phyloP scores from a whole-genome alignment of 2,329 filamentous ascomycete species.

The Domatiomyces globalis region DNA sequence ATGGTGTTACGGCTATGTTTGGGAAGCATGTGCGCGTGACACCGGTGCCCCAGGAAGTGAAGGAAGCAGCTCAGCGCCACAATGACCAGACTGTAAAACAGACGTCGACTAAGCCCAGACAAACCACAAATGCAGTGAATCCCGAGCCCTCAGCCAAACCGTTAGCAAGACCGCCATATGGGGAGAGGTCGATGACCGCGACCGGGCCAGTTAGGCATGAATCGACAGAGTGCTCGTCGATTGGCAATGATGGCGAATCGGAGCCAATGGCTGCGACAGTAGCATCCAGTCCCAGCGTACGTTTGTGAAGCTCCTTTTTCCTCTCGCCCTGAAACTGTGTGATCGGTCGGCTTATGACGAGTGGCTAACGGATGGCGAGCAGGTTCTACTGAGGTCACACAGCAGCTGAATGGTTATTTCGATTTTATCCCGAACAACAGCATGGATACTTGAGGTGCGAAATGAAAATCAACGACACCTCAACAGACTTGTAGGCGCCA shows the following conservation, averaged over 20 bases:
- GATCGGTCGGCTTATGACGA: not conserved
- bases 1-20: conserved; percentile 55
- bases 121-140: not conserved
- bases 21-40: conserved; percentile 52
- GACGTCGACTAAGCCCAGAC: not conserved
- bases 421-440: not conserved
- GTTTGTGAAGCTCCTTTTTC: conserved; percentile 9
- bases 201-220: conserved; percentile 44
- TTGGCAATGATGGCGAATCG: conserved; percentile 45
- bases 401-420: conserved; percentile 2
- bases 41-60: conserved; percentile 9
- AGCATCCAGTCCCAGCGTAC: not conserved
- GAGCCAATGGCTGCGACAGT: conserved; percentile 36
- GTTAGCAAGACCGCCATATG: conserved; percentile 36
- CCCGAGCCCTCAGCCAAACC: not conserved
- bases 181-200: conserved; percentile 56
- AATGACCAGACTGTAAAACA: conserved; percentile 9
- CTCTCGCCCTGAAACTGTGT: conserved; percentile 5
- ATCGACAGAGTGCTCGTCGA: conserved; percentile 48
- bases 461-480: not conserved
- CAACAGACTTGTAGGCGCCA: too few relatives aligned
- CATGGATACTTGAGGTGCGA: not conserved
- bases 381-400: conserved; percentile 15
- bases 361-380: conserved; percentile 7
- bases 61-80: conserved; percentile 16